Evolutionary conservation across 139 green algal genomes (phyloP).

Genomic region (Closterium sp.): DNA sequence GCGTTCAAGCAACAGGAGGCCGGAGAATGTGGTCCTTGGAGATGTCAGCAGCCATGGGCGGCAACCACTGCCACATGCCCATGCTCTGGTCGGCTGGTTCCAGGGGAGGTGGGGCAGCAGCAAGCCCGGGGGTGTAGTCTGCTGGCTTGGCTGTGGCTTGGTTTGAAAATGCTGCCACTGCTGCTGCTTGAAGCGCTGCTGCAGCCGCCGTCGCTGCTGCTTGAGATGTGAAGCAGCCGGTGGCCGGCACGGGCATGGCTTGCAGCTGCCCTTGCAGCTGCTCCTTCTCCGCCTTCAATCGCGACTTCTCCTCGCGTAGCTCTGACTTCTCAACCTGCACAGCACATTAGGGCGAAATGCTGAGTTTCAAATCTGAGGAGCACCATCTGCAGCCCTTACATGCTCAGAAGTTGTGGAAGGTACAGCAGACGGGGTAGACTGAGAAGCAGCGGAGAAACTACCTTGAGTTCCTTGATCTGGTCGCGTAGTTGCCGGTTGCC

Average conservation of each 20-base stretch:
- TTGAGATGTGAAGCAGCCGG: background rate
- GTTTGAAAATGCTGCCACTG: background rate
- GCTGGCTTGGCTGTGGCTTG: background rate
- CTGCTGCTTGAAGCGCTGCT: background rate
- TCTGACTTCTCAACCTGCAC: conserved; percentile 31
- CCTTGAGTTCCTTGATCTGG: conserved; percentile 75
- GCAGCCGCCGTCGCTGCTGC: background rate
- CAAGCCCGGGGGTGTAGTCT: background rate
- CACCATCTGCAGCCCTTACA: too few species aligned
- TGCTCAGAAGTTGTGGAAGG: background rate
- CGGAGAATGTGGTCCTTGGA: conserved; percentile 61
- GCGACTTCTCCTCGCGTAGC: conserved; percentile 35
- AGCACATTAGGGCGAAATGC: background rate
- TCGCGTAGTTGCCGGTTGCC: conserved; percentile 60
- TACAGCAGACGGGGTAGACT: background rate
- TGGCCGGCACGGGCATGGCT: background rate
- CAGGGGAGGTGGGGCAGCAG: background rate
- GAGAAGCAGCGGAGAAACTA: background rate
- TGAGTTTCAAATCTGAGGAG: too few species aligned
- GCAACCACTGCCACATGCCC: conserved; percentile 56
- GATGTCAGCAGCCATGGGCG: conserved; percentile 57
- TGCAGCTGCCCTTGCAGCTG: conserved; percentile 15
- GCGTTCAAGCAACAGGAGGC: conserved; percentile 47
- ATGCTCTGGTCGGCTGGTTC: background rate
- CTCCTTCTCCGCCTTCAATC: conserved; percentile 49